Conservation (phyloP, 176 grass and related monocot species). For the Lolium perenne region DNA sequence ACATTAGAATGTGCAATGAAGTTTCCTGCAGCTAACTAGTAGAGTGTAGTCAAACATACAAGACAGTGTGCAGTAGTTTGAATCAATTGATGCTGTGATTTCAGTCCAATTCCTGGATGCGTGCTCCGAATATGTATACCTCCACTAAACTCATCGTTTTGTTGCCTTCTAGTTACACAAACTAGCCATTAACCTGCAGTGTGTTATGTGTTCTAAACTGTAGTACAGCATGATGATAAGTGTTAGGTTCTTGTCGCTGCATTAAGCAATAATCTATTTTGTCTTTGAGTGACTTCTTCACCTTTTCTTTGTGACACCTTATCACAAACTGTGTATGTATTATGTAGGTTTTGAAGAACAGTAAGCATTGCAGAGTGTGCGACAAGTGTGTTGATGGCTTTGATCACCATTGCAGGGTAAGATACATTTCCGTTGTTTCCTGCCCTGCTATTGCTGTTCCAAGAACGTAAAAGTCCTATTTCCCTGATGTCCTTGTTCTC, state of each 20-base stretch:
- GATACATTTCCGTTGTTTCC: conserved; percentile 21
- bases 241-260: background rate
- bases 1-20: conserved; percentile 15
- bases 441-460: background rate
- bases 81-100: background rate
- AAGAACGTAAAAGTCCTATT: background rate
- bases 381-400: conserved; percentile 99
- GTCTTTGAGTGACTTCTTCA: background rate
- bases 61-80: background rate
- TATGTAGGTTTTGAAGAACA: conserved; percentile 88
- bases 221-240: background rate
- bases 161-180: background rate
- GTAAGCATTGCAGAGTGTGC: conserved; percentile 98
- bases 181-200: background rate
- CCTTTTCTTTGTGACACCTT: conserved; percentile 1
- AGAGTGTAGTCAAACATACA: background rate
- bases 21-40: conserved; percentile 4
- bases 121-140: background rate
- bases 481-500: conserved; percentile 34
- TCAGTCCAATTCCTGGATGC: background rate
- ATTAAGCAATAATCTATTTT: background rate
- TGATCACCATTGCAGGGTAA: conserved; percentile 98
- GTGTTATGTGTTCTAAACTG: background rate
- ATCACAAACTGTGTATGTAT: background rate
- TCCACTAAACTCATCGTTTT: background rate